Conservation (phyloP, 257 asterid species). For the Gentiana straminea region DNA sequence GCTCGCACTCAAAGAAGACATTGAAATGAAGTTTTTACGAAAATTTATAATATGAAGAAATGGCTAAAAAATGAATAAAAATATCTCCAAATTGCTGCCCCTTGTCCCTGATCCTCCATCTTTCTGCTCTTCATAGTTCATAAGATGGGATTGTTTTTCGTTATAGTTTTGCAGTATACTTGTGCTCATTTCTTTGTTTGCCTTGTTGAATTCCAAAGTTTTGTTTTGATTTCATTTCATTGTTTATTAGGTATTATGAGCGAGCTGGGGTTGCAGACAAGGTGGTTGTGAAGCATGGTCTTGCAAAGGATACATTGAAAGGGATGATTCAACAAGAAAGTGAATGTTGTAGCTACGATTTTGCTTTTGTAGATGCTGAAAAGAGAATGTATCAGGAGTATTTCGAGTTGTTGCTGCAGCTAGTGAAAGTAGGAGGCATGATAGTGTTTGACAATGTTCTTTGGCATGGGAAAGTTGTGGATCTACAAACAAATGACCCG, state of each 20-base stretch:
- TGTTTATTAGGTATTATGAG: conserved; percentile 31
- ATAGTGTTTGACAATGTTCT: conserved; percentile 89
- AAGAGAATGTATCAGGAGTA: conserved; percentile 85
- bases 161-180: too few relatives aligned
- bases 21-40: too few relatives aligned
- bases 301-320: conserved; percentile 70
- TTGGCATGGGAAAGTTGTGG: conserved; percentile 94
- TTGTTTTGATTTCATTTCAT: too few relatives aligned
- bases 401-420: conserved; percentile 74
- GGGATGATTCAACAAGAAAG: conserved; percentile 53
- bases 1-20: too few relatives aligned
- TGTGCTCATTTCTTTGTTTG: too few relatives aligned
- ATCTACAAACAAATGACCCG: conserved; percentile 69
- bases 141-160: too few relatives aligned
- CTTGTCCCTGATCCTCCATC: too few relatives aligned
- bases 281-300: conserved; percentile 76
- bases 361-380: conserved; percentile 91
- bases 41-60: too few relatives aligned
- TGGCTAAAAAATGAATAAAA: too few relatives aligned
- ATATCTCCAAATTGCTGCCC: too few relatives aligned
- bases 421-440: conserved; percentile 85
- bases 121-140: too few relatives aligned
- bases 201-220: too few relatives aligned
- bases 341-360: conserved; percentile 81
- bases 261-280: conserved; percentile 79